Evolutionary conservation across 257 asterid species (phyloP).

Genomic region (Cordia subcordata): DNA sequence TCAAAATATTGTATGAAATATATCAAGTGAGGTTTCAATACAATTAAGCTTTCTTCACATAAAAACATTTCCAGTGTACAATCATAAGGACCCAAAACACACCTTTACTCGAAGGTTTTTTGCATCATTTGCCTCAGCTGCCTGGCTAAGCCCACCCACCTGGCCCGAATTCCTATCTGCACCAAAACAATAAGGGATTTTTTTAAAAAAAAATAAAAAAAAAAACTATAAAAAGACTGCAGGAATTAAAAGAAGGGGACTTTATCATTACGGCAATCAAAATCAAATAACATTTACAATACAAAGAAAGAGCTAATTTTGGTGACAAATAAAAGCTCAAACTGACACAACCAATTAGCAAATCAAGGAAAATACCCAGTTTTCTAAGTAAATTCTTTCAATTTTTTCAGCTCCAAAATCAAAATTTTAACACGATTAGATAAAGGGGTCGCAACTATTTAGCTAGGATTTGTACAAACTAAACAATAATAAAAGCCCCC

Average conservation of each 20-base stretch:
- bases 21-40: too few species aligned
- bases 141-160: slow-evolving; percentile 35
- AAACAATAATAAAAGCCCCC: background rate
- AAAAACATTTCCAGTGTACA: background rate
- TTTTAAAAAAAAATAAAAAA: background rate
- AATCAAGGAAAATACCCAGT: too few species aligned
- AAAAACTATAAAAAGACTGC: background rate
- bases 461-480: background rate
- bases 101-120: slow-evolving; percentile 50
- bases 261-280: too few species aligned
- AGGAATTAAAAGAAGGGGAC: too few species aligned
- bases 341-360: too few species aligned
- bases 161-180: slow-evolving; percentile 40
- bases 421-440: background rate
- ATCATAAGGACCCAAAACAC: background rate
- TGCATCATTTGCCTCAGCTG: slow-evolving; percentile 31
- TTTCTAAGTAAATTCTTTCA: too few species aligned
- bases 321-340: too few species aligned
- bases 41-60: too few species aligned
- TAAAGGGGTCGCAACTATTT: too few species aligned
- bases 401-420: background rate
- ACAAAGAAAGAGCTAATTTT: too few species aligned
- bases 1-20: too few species aligned
- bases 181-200: background rate
- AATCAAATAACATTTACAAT: background rate